Conservation (phyloP, 2,329 filamentous ascomycete species). For the Talaromyces rugulosus region DNA sequence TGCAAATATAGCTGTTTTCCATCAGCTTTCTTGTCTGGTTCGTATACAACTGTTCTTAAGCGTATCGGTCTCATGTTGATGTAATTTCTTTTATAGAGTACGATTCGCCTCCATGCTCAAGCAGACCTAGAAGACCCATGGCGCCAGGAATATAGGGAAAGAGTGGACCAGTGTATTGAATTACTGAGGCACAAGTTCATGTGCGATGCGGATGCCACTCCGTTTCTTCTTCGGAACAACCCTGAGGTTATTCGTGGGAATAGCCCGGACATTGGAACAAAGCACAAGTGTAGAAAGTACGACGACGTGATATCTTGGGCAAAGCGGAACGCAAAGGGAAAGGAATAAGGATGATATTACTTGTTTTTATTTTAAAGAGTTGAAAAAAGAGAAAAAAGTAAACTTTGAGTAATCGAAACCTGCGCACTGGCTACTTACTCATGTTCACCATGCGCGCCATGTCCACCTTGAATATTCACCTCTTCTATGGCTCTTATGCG, state of each 20-base stretch:
- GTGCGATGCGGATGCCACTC: constrained; percentile 3
- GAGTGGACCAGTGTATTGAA: background rate
- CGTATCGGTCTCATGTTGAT: too few species aligned
- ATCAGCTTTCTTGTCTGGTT: constrained; percentile 5
- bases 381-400: background rate
- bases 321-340: background rate
- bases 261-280: constrained; percentile 1
- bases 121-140: background rate
- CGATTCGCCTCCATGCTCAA: background rate
- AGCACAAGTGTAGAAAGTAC: constrained; percentile 4
- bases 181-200: constrained; percentile 3
- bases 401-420: background rate
- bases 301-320: background rate
- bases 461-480: background rate
- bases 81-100: background rate
- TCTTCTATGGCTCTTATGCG: constrained; percentile 1
- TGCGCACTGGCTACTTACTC: background rate
- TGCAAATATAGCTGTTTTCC: background rate
- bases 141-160: background rate
- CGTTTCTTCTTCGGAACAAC: constrained; percentile 2
- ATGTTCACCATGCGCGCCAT: background rate
- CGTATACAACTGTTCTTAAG: background rate
- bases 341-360: background rate
- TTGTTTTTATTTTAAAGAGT: background rate
- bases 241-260: background rate